Evolutionary conservation across 257 asterid species (phyloP).

Genomic region (Solanum peruvianum): DNA sequence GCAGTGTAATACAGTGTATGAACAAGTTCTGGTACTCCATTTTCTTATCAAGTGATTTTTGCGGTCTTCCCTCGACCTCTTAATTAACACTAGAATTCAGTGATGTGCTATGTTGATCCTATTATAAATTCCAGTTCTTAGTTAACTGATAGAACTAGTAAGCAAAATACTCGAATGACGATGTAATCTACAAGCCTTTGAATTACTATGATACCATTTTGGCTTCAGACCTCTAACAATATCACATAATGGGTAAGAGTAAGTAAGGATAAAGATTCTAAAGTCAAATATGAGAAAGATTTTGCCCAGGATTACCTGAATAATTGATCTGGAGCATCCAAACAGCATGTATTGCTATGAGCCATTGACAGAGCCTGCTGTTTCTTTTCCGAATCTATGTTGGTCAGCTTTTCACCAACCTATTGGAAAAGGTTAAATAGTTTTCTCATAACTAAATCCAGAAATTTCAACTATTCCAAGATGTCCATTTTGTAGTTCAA

Average conservation of each 20-base stretch:
- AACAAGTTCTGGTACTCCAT: constrained; percentile 93
- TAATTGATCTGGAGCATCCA: constrained; percentile 65
- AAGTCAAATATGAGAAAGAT: not conserved
- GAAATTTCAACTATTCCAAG: not conserved
- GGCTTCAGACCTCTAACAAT: constrained; percentile 67
- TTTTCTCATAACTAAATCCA: not conserved
- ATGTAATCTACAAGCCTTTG: not conserved
- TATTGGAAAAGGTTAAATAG: constrained; percentile 24
- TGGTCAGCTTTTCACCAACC: constrained; percentile 71
- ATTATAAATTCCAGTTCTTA: constrained; percentile 3
- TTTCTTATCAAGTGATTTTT: constrained; percentile 79
- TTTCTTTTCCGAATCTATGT: constrained; percentile 79
- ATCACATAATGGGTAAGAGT: constrained; percentile 9
- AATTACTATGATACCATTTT: constrained; percentile 50
- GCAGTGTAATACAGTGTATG: constrained; percentile 81
- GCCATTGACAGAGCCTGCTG: constrained; percentile 93
- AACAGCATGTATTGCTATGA: constrained; percentile 52
- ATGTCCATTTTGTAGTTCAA: not conserved
- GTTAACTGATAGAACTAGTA: not conserved
- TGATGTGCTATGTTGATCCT: constrained; percentile 75
- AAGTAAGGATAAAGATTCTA: constrained; percentile 11
- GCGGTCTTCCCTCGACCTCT: constrained; percentile 81
- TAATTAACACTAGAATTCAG: constrained; percentile 50
- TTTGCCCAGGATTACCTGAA: constrained; percentile 47
- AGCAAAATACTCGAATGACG: not conserved